These are phyloP conservation scores for Chenopodium quinoa DNA, from an alignment of 148 eudicot species.

Conservation along the genomic window DNA sequence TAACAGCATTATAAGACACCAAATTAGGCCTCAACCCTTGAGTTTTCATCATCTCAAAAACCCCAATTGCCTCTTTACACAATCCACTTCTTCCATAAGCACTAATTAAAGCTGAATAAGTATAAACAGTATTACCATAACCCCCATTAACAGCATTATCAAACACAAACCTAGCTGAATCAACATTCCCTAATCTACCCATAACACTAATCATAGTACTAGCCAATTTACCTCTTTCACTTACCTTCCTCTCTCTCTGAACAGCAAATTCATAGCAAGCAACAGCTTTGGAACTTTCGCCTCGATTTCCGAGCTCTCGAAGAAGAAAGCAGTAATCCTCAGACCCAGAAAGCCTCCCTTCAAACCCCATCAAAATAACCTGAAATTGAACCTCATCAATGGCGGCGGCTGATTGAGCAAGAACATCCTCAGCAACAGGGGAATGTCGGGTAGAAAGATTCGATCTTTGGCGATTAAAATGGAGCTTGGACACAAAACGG, in stretches of 20 bases:
- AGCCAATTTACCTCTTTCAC: conserved; percentile 77
- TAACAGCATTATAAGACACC: conserved; percentile 84
- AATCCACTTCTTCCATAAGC: conserved; percentile 83
- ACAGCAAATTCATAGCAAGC: conserved; percentile 71
- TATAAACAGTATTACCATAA: conserved; percentile 88
- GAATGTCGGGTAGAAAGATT: conserved; percentile 49
- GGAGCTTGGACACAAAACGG: conserved; percentile 83
- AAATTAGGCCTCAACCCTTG: conserved; percentile 84
- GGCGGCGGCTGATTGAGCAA: conserved; percentile 35
- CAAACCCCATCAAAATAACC: conserved; percentile 38
- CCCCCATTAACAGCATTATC: conserved; percentile 67
- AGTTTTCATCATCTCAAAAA: conserved; percentile 68
- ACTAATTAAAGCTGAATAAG: conserved; percentile 85
- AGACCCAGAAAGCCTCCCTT: conserved; percentile 50
- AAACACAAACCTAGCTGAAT: conserved; percentile 64
- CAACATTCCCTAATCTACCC: conserved; percentile 87
- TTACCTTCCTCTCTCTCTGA: conserved; percentile 41
- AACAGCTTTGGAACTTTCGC: conserved; percentile 56
- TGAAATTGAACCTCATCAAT: conserved; percentile 32
- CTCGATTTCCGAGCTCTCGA: conserved; percentile 77
- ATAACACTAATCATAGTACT: conserved; percentile 91
- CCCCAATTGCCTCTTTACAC: conserved; percentile 62
- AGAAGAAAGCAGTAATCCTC: conserved; percentile 79
- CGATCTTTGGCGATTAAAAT: conserved; percentile 66
- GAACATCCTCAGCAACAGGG: conserved; percentile 50